A percentile compares a stretch with the other conserved stretches of the same genome.
Evolutionary conservation across 176 grass and related monocot species (phyloP).

Genomic region (Tillandsia leiboldiana): DNA sequence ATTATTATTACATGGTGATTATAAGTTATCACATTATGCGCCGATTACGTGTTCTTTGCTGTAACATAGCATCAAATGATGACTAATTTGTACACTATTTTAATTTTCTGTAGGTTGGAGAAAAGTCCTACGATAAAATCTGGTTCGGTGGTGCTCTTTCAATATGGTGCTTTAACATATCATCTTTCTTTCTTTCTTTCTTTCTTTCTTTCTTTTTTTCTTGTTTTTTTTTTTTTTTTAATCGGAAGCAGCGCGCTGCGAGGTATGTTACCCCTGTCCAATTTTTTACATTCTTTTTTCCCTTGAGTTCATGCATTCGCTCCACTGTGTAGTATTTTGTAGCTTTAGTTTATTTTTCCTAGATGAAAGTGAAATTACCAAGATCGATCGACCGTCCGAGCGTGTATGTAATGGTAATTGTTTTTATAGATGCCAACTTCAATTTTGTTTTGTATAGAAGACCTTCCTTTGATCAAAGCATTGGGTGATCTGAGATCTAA

Average conservation of each 20-base stretch:
- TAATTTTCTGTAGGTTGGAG: slow-evolving; percentile 39
- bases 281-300: neutral
- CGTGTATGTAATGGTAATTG: slow-evolving; percentile 1
- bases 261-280: neutral
- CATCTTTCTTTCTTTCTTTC: slow-evolving; percentile 18
- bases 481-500: neutral
- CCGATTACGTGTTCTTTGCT: neutral
- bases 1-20: neutral
- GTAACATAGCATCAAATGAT: neutral
- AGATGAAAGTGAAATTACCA: neutral
- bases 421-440: slow-evolving; percentile 4
- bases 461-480: neutral
- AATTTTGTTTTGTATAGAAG: slow-evolving; percentile 6
- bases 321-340: slow-evolving; percentile 7
- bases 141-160: slow-evolving; percentile 15
- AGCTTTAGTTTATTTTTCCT: neutral
- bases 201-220: neutral
- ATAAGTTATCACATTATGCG: neutral
- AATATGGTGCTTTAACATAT: slow-evolving; percentile 2
- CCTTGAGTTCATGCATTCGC: slow-evolving; percentile 3
- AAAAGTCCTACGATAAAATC: slow-evolving; percentile 28
- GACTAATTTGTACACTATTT: neutral
- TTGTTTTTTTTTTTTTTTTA: neutral
- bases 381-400: too few species aligned
- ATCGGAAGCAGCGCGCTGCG: neutral